Evolutionary conservation across 2,329 filamentous ascomycete species (phyloP).

Genomic region (Penicillium thymicola): DNA sequence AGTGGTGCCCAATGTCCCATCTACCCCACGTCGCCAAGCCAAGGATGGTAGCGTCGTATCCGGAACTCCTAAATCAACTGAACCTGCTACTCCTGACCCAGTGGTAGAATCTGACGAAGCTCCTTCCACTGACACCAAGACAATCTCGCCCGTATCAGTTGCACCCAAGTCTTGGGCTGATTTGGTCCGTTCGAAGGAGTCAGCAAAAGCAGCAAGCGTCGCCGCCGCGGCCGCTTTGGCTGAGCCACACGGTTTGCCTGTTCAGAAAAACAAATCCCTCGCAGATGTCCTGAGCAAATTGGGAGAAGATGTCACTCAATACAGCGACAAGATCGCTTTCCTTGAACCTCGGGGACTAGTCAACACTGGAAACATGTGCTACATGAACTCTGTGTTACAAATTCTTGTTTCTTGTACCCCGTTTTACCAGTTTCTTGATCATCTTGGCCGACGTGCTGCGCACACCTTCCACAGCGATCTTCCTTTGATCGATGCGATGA

Average conservation of each 20-base stretch:
- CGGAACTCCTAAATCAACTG: constrained; percentile 34
- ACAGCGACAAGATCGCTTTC: constrained; percentile 66
- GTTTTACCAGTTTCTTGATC: constrained; percentile 90
- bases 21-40: constrained; percentile 33
- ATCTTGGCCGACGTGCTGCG: constrained; percentile 75
- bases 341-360: constrained; percentile 89
- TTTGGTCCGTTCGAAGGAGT: constrained; percentile 56
- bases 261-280: constrained; percentile 59
- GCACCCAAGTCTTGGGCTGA: constrained; percentile 68
- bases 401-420: constrained; percentile 89
- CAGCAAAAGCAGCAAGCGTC: constrained; percentile 30
- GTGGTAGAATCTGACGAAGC: constrained; percentile 5
- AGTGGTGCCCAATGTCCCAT: constrained; percentile 40
- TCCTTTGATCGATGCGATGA: constrained; percentile 90
- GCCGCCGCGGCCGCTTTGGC: constrained; percentile 24
- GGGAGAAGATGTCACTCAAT: constrained; percentile 59
- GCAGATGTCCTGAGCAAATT: constrained; percentile 75
- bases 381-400: constrained; percentile 99
- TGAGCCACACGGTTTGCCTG: constrained; percentile 41
- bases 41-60: constrained; percentile 38
- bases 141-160: constrained; percentile 41
- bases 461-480: constrained; percentile 96
- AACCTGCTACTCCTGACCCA: constrained; percentile 1
- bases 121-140: constrained; percentile 27
- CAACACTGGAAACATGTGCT: constrained; percentile 98